These are phyloP conservation scores for Cladophialophora immunda DNA, from an alignment of 2,329 filamentous ascomycete genomes.

Conservation along the genomic window DNA sequence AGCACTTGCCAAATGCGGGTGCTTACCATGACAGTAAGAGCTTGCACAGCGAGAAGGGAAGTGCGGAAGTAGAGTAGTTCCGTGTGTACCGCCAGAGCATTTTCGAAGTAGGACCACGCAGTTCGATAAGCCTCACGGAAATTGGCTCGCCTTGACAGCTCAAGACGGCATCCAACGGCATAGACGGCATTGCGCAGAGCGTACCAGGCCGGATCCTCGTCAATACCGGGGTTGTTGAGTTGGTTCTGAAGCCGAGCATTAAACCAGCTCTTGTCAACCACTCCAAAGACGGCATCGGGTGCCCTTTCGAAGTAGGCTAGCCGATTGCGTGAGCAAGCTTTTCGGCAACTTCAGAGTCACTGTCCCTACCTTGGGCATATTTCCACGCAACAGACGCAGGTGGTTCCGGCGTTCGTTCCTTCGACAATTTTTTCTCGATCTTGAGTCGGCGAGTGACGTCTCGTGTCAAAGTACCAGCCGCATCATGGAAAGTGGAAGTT, in stretches of 20 bases:
- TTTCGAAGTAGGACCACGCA: conserved; percentile 16
- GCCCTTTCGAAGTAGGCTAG: conserved; percentile 19
- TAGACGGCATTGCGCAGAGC: conserved; percentile 15
- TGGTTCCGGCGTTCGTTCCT: background rate
- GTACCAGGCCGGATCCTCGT: conserved; percentile 17
- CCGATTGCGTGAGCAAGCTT: too few relatives aligned
- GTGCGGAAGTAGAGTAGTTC: conserved; percentile 9
- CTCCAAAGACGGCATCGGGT: conserved; percentile 10
- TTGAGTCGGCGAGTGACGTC: conserved; percentile 11
- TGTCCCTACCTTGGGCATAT: conserved; percentile 3
- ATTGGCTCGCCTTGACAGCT: background rate
- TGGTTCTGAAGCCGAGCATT: conserved; percentile 3
- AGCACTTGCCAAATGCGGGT: too few relatives aligned
- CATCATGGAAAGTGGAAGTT: background rate
- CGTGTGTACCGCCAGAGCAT: conserved; percentile 13
- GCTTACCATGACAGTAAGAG: conserved; percentile 16
- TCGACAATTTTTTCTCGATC: conserved; percentile 14
- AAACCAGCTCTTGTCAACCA: conserved; percentile 6
- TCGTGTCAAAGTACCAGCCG: background rate
- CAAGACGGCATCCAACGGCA: conserved; percentile 15
- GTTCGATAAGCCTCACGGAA: conserved; percentile 4
- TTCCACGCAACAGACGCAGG: background rate
- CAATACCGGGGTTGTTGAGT: background rate
- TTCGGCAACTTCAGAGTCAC: too few relatives aligned
- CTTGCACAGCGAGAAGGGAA: conserved; percentile 6